phyloP scores from a whole-genome alignment of 129 eudicot species.

The Daucus carota region DH1_v3.0 NC_030386.2:15220501-15221000 shows the following conservation, averaged over 20 bases:
- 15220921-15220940: neutral
- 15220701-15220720: conserved; percentile 4
- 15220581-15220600: neutral
- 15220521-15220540: neutral
- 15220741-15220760: conserved; percentile 98
- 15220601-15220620: neutral
- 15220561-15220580: neutral
- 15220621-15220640: neutral
- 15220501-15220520: neutral
- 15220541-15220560: neutral
- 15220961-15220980: neutral
- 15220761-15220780: conserved; percentile 83
- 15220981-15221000: neutral
- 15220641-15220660: neutral
- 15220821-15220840: conserved; percentile 86
- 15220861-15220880: neutral
- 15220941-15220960: neutral
- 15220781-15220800: conserved; percentile 89
- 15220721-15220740: conserved; percentile 10
- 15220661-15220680: neutral
- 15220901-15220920: neutral
- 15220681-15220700: neutral
- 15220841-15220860: conserved; percentile 91
- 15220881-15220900: neutral
- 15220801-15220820: conserved; percentile 76